These are phyloP conservation scores for Rhizophora mangle DNA, from an alignment of 345 rosid species.

Conservation along the genomic window DNA sequence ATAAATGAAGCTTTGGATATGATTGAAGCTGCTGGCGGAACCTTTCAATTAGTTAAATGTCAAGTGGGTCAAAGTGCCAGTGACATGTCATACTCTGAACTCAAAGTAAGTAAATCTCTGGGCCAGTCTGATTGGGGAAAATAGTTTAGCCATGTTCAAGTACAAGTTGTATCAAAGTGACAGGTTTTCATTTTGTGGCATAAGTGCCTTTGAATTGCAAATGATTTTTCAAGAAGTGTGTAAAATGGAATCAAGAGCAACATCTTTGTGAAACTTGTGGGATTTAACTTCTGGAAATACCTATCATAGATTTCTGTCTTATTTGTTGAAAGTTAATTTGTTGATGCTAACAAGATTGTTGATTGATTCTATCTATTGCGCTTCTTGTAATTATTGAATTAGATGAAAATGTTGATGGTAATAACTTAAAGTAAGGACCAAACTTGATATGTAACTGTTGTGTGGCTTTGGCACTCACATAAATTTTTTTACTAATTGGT, in stretches of 20 bases:
- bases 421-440: neutral
- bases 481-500: slow-evolving; percentile 25
- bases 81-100: slow-evolving; percentile 76
- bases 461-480: neutral
- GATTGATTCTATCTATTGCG: neutral
- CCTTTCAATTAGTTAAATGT: slow-evolving; percentile 86
- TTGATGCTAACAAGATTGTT: neutral
- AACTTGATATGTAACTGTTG: neutral
- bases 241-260: neutral
- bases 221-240: neutral
- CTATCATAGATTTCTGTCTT: neutral
- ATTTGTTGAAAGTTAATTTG: no score
- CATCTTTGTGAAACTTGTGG: neutral
- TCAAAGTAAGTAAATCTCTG: slow-evolving; percentile 57
- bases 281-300: slow-evolving; percentile 6
- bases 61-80: slow-evolving; percentile 74
- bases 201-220: neutral
- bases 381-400: no score
- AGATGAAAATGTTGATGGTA: neutral
- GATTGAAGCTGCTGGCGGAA: slow-evolving; percentile 84
- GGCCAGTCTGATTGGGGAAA: slow-evolving; percentile 1
- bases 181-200: neutral
- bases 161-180: neutral
- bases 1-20: slow-evolving; percentile 94
- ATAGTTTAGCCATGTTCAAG: neutral